These are phyloP conservation scores for Mycena belliarum DNA, from an alignment of 768 basidiomycete species.

Conservation along the genomic window DNA sequence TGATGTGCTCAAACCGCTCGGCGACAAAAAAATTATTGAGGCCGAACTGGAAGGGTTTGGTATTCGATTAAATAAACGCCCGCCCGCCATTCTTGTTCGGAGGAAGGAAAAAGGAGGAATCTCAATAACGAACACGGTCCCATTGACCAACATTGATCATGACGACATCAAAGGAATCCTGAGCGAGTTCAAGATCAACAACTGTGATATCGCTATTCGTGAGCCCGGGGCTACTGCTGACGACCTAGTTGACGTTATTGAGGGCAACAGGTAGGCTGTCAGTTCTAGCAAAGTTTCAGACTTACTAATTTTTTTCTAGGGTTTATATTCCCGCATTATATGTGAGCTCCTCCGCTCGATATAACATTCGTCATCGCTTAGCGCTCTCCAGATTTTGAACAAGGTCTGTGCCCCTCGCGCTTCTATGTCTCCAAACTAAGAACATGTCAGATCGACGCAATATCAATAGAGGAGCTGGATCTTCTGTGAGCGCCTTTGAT, in stretches of 20 bases:
- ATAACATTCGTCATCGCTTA: background rate
- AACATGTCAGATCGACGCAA: constrained; percentile 82
- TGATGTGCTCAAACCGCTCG: constrained; percentile 97
- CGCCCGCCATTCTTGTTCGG: constrained; percentile 82
- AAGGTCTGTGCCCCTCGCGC: constrained; percentile 54
- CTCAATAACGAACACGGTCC: constrained; percentile 95
- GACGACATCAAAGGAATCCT: constrained; percentile 96
- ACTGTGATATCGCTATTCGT: constrained; percentile 89
- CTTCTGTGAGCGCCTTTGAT: constrained; percentile 56
- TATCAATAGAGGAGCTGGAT: constrained; percentile 97
- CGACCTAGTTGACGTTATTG: constrained; percentile 95
- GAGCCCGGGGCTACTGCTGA: constrained; percentile 91
- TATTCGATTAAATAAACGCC: constrained; percentile 92
- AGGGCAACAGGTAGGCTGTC: constrained; percentile 82
- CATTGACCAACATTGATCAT: constrained; percentile 88
- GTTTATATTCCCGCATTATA: constrained; percentile 94
- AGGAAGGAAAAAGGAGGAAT: constrained; percentile 92
- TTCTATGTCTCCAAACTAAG: constrained; percentile 1
- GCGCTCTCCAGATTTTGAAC: constrained; percentile 63
- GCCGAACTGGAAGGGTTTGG: constrained; percentile 97
- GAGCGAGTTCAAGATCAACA: constrained; percentile 89
- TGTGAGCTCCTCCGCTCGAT: constrained; percentile 48
- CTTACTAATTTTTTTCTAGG: constrained; percentile 37
- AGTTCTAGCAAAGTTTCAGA: background rate
- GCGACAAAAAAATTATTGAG: constrained; percentile 91